Conservation (phyloP, 2,329 filamentous ascomycete species). For the Dothideomycetes sp. region DNA sequence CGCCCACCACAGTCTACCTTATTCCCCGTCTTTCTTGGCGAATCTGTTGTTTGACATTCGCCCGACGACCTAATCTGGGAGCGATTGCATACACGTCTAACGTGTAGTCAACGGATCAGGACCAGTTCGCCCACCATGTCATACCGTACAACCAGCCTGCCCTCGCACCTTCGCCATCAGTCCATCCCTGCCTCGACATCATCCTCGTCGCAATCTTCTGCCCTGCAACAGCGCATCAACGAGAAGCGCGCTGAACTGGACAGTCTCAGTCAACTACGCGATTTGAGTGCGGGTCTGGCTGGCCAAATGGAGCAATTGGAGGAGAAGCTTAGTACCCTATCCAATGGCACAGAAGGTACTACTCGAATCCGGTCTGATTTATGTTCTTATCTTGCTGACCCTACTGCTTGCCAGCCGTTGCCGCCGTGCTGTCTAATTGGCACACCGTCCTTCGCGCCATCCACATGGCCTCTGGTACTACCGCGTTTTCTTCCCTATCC, state of each 20-base stretch:
- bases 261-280: constrained; percentile 64
- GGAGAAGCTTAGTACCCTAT: constrained; percentile 64
- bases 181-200: constrained; percentile 33
- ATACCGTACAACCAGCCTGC: constrained; percentile 33
- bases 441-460: constrained; percentile 76
- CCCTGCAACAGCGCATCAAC: constrained; percentile 63
- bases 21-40: no score
- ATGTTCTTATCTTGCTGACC: constrained; percentile 8
- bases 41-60: no score
- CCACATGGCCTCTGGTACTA: constrained; percentile 72
- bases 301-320: constrained; percentile 74
- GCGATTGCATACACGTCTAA: background rate
- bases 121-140: constrained; percentile 27
- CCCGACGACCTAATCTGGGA: no score
- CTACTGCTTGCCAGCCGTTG: constrained; percentile 71
- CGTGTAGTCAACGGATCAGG: background rate
- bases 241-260: constrained; percentile 80
- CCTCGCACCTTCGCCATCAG: constrained; percentile 56
- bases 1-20: no score
- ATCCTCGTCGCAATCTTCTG: constrained; percentile 51
- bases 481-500: background rate
- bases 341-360: constrained; percentile 69
- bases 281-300: constrained; percentile 67
- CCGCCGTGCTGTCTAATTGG: constrained; percentile 78
- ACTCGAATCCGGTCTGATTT: constrained; percentile 10